phyloP scores from a whole-genome alignment of 148 eudicot species.

The Nepenthes mirabilis region DNA sequence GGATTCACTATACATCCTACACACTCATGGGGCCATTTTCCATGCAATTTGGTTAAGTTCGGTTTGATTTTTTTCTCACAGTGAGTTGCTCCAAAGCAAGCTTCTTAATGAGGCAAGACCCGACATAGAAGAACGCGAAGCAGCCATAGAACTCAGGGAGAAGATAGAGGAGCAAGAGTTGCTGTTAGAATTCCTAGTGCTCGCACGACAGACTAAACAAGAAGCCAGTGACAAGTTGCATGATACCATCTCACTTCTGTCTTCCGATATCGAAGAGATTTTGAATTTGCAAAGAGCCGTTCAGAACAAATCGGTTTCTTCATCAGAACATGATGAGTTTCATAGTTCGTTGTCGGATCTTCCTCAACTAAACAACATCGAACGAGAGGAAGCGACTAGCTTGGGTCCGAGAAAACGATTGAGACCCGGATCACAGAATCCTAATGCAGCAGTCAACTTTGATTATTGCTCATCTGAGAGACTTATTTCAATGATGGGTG shows the following conservation, averaged over 20 bases:
- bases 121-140: constrained; percentile 69
- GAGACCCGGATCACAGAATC: constrained; percentile 25
- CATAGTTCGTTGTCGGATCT: constrained; percentile 22
- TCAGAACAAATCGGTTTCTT: constrained; percentile 26
- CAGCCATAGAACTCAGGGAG: constrained; percentile 69
- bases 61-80: constrained; percentile 10
- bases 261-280: constrained; percentile 81
- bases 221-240: constrained; percentile 58
- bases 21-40: not conserved
- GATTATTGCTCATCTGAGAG: constrained; percentile 20
- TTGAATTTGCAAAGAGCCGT: constrained; percentile 38
- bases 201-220: constrained; percentile 57
- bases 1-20: no score
- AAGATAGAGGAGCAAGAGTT: constrained; percentile 81
- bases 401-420: constrained; percentile 39
- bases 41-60: not conserved
- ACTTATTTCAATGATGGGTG: constrained; percentile 19
- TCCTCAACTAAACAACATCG: constrained; percentile 12
- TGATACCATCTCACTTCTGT: constrained; percentile 52
- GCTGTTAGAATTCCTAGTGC: constrained; percentile 62
- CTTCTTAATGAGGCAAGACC: constrained; percentile 70
- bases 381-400: constrained; percentile 29
- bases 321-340: constrained; percentile 18
- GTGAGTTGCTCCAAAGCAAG: constrained; percentile 85
- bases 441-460: constrained; percentile 14